Evolutionary conservation across 257 asterid genomes (phyloP).

Genomic region (Salvia hispanica): DNA sequence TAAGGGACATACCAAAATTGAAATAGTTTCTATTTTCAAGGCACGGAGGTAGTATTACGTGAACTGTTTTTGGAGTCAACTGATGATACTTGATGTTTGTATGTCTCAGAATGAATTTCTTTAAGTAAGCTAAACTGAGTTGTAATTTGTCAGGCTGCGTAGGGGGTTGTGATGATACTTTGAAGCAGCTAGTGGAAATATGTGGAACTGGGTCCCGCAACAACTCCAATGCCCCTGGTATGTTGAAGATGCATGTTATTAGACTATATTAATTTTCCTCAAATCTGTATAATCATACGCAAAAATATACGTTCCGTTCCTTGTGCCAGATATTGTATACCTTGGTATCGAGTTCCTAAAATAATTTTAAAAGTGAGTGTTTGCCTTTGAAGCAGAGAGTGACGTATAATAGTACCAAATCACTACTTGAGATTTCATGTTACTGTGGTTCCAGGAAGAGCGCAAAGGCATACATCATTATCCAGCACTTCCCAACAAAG

Average conservation of each 20-base stretch:
- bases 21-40: no score
- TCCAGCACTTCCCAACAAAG: constrained; percentile 56
- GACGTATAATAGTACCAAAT: neutral
- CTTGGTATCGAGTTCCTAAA: neutral
- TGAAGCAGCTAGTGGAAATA: constrained; percentile 76
- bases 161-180: constrained; percentile 90
- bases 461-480: constrained; percentile 60
- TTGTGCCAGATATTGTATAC: neutral
- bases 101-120: constrained; percentile 14
- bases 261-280: constrained; percentile 4
- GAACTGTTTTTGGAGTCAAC: neutral
- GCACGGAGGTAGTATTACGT: neutral
- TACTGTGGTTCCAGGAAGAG: constrained; percentile 60
- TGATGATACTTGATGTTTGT: constrained; percentile 16
- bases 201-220: constrained; percentile 95
- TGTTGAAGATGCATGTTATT: constrained; percentile 19
- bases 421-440: constrained; percentile 21
- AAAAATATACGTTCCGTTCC: neutral
- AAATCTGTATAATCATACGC: constrained; percentile 5
- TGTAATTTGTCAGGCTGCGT: constrained; percentile 68
- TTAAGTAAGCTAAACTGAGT: constrained; percentile 28
- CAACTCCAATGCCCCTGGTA: constrained; percentile 63
- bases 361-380: neutral
- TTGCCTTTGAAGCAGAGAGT: constrained; percentile 1
- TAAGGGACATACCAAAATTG: no score